Base-by-base conservation (phyloP, 139 green algal species). In the Coelastrella sp. region DNA sequence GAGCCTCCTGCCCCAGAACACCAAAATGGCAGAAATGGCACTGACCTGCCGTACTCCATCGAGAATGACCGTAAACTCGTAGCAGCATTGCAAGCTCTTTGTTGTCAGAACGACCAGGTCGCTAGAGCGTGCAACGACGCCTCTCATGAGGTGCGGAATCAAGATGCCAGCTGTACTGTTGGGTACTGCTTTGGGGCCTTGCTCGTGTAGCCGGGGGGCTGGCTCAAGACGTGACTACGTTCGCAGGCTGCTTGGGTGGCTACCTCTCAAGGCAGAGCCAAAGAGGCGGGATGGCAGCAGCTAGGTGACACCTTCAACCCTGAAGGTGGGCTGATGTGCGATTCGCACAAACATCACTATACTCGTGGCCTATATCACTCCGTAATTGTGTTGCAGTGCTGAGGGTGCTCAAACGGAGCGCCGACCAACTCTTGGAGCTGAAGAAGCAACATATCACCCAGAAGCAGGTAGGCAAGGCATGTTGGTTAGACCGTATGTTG, bases 391-490 rank as follows among this genome's bases (percentile, higher is more conserved):
- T 16, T 68, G 83, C 83, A 88, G 83, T 88, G 19, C 57, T 88
- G 19, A 20, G 7, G 54, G 68, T 88, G 47, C 68, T 88, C 17
- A 88, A 80, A n/a, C 16, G 68, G 5, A 88, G 71, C 22, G 83
- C 83, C 5, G 83, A 88, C 32, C 83, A 88, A 54, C 83, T 88
- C 22, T 61, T 77, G 68, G 68, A 80, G 47, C 54, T 88, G 5
- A 88, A 88, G 68, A 58, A 73, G 47, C 68, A 88, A 22, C 68
- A 80, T 22, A 73, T 88, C 19, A 68, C 68, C n/a, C 20, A 88
- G 19, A 66, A 80, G 10, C 66, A 88, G 83, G 83, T 80, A 17
- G 58, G 59, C 47, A 22, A 20, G 16, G 6, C 17, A 7, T 78
- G 73, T 20, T 7, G 20, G 19, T 16, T 13, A 71, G 10, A 19